These are phyloP conservation scores for Botrytis tulipae DNA, from an alignment of 2,329 filamentous ascomycete species.

Conservation along the genomic window DNA sequence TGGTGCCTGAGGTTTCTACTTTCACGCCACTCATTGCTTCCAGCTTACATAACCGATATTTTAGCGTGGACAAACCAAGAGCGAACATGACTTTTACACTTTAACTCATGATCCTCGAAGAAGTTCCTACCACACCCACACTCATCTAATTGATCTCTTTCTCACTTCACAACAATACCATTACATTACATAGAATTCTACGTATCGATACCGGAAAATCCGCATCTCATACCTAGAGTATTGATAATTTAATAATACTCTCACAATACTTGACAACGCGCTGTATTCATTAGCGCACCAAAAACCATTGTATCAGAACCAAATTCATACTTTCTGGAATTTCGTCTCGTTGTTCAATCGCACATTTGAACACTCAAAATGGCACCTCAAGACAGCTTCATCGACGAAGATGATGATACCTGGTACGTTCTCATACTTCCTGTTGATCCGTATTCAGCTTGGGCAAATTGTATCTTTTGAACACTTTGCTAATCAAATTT, in stretches of 20 bases:
- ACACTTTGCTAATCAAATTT: constrained; percentile 32
- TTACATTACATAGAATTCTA: constrained; percentile 15
- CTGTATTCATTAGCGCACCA: constrained; percentile 18
- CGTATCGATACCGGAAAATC: constrained; percentile 7
- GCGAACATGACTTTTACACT: constrained; percentile 17
- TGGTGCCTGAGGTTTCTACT: not conserved
- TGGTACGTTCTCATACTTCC: constrained; percentile 51
- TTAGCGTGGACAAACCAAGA: constrained; percentile 9
- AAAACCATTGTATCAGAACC: constrained; percentile 3
- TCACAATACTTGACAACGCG: constrained; percentile 2
- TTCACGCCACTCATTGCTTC: not conserved
- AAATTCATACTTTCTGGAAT: constrained; percentile 11
- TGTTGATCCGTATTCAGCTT: not conserved
- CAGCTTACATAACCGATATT: constrained; percentile 16
- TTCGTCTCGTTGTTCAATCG: not conserved
- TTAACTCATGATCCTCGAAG: constrained; percentile 14
- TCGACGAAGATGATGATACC: constrained; percentile 69
- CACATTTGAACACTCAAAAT: constrained; percentile 44
- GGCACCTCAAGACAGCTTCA: constrained; percentile 67
- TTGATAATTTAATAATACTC: constrained; percentile 10
- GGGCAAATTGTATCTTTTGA: not conserved
- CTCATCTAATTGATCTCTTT: constrained; percentile 14
- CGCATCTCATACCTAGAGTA: constrained; percentile 5
- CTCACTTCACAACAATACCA: constrained; percentile 11
- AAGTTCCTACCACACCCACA: constrained; percentile 17